phyloP scores from a whole-genome alignment of 169 alveolate genomes.

The Perkinsus marinus region DNA sequence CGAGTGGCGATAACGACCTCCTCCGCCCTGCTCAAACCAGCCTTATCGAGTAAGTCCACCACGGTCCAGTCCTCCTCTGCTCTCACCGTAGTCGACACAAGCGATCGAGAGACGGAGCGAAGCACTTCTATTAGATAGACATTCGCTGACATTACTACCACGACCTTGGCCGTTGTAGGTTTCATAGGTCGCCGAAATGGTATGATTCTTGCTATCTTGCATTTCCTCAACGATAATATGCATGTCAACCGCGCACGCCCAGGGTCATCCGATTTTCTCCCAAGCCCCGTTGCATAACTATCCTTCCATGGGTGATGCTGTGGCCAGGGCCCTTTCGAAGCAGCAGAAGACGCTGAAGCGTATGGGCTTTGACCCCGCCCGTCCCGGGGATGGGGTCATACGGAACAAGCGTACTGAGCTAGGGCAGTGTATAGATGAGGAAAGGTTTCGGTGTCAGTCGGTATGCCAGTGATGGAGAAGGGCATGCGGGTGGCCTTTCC shows the following conservation, averaged over 20 bases:
- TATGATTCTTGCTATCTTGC: neutral
- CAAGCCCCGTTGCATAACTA: too few species aligned
- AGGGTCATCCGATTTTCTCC: too few species aligned
- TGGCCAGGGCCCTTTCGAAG: neutral
- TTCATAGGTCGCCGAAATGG: neutral
- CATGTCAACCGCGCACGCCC: neutral
- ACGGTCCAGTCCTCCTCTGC: neutral
- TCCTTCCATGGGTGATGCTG: neutral
- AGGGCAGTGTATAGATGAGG: neutral
- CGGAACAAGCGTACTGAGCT: neutral
- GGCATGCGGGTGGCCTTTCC: neutral
- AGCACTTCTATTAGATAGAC: neutral
- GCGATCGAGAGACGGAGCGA: neutral
- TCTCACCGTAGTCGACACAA: neutral
- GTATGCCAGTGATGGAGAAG: neutral
- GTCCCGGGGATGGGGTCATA: neutral
- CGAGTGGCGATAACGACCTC: too few species aligned
- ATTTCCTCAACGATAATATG: neutral
- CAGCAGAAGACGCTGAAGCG: neutral
- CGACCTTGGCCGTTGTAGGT: neutral
- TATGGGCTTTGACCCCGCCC: neutral
- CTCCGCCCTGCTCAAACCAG: neutral
- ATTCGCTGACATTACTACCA: neutral
- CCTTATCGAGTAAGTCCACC: neutral
- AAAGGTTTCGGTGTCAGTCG: neutral